A percentile compares a stretch with the other conserved stretches of the same genome.
Conservation (phyloP, 106 monocot species). For the Acorus gramineus region DNA sequence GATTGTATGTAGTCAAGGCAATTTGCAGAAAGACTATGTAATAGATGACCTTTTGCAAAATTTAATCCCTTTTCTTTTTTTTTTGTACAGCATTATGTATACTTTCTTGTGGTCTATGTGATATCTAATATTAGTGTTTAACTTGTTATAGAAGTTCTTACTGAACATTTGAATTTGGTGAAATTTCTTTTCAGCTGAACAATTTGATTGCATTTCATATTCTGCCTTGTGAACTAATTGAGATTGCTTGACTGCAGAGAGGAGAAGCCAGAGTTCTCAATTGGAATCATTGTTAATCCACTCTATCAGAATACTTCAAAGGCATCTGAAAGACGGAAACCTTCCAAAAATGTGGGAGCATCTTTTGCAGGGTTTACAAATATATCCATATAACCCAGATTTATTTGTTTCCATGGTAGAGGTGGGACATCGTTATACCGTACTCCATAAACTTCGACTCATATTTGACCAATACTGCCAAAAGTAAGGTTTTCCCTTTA, state of each 20-base stretch:
- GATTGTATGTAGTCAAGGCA: too few relatives aligned
- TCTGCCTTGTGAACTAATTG: too few relatives aligned
- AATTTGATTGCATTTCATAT: too few relatives aligned
- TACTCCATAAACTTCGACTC: constrained; percentile 54
- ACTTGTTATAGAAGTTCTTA: too few relatives aligned
- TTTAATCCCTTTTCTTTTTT: background rate
- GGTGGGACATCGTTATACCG: constrained; percentile 43
- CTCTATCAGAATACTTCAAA: constrained; percentile 50
- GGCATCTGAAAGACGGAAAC: constrained; percentile 37
- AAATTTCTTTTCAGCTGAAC: too few relatives aligned
- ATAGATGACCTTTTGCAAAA: too few relatives aligned
- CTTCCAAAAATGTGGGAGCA: constrained; percentile 50
- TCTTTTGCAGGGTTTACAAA: constrained; percentile 46
- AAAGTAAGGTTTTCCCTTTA: constrained; percentile 28
- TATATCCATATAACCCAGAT: constrained; percentile 77
- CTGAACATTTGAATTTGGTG: too few relatives aligned
- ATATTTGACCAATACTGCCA: constrained; percentile 51
- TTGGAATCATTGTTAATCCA: constrained; percentile 59
- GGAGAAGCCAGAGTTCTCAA: constrained; percentile 50
- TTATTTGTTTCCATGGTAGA: constrained; percentile 35
- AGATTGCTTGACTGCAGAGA: constrained; percentile 24
- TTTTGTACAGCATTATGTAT: background rate
- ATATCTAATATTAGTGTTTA: too few relatives aligned
- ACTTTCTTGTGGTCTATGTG: constrained; percentile 6
- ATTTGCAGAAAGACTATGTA: too few relatives aligned